Conservation (phyloP, 805 yeast genomes). For the Ogataea sp. region DNA sequence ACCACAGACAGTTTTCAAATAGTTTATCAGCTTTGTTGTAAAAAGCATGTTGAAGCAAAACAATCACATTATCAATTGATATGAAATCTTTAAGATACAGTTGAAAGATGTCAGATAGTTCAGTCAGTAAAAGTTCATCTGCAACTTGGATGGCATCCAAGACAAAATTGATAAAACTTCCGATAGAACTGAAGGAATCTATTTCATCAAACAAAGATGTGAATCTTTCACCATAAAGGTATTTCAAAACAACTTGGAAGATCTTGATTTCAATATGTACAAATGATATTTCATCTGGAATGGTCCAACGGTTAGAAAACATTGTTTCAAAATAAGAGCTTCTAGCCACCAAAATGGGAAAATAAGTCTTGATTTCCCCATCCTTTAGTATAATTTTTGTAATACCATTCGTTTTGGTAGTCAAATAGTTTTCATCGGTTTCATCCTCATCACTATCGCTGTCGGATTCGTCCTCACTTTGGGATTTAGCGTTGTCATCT, state of each 20-base stretch:
- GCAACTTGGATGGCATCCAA: conserved; percentile 53
- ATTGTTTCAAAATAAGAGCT: conserved; percentile 57
- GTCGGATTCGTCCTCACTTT: background rate
- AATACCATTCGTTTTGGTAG: conserved; percentile 26
- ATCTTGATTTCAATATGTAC: conserved; percentile 31
- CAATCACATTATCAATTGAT: conserved; percentile 49
- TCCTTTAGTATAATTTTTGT: conserved; percentile 38
- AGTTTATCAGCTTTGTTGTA: conserved; percentile 44
- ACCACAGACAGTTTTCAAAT: conserved; percentile 57
- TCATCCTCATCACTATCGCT: background rate
- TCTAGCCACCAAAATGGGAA: conserved; percentile 45
- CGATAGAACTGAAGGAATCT: conserved; percentile 11
- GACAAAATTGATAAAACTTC: conserved; percentile 42
- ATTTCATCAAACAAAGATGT: conserved; percentile 29
- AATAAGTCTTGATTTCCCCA: conserved; percentile 38
- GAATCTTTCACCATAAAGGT: conserved; percentile 49
- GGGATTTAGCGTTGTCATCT: too few species aligned
- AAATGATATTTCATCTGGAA: conserved; percentile 28
- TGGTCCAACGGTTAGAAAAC: conserved; percentile 48
- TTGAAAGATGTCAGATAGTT: conserved; percentile 56
- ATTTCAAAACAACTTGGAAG: conserved; percentile 43
- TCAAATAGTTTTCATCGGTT: background rate
- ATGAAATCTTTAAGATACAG: conserved; percentile 48
- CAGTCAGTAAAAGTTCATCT: conserved; percentile 55
- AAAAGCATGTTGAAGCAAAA: conserved; percentile 48